Percentiles rank a stretch among this genome's conserved stretches.
Evolutionary conservation across 169 alveolate genomes (phyloP).

Genomic region (Eimeria tenella): DNA sequence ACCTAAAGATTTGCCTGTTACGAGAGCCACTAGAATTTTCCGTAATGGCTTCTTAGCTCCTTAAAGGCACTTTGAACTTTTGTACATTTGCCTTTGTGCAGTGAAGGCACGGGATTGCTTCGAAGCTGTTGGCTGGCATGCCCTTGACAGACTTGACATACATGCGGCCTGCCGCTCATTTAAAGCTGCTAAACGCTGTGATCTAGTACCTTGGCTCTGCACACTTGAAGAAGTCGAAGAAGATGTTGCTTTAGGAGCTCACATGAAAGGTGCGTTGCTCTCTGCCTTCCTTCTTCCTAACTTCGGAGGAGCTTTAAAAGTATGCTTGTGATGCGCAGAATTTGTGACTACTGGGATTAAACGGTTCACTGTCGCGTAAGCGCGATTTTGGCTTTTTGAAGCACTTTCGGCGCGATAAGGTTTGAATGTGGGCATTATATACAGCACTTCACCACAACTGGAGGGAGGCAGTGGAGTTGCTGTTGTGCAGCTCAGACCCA

Average conservation of each 20-base stretch:
- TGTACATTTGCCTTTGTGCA: neutral
- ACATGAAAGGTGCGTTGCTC: neutral
- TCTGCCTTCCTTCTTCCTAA: neutral
- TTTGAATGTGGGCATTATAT: neutral
- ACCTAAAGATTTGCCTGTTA: no score
- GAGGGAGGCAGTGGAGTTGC: conserved; percentile 20
- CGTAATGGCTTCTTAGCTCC: neutral
- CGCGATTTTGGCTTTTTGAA: neutral
- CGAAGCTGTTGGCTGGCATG: conserved; percentile 35
- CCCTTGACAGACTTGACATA: neutral
- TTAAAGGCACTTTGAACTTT: neutral
- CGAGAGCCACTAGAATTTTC: neutral
- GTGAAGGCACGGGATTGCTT: conserved; percentile 3
- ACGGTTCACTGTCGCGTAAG: neutral
- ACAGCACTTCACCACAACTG: conserved; percentile 16
- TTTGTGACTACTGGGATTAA: neutral
- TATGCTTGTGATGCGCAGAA: neutral
- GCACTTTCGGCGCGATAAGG: neutral
- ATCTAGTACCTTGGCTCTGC: conserved; percentile 10
- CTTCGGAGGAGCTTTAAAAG: neutral
- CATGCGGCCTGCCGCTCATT: neutral
- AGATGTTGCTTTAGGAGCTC: conserved; percentile 16
- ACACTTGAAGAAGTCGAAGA: conserved; percentile 24
- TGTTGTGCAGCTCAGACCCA: conserved; percentile 7
- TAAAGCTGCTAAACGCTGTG: conserved; percentile 7